A percentile compares a stretch with the other conserved stretches of the same genome.
phyloP scores from a whole-genome alignment of 768 basidiomycete genomes.

The Lepiota venenata region DNA sequence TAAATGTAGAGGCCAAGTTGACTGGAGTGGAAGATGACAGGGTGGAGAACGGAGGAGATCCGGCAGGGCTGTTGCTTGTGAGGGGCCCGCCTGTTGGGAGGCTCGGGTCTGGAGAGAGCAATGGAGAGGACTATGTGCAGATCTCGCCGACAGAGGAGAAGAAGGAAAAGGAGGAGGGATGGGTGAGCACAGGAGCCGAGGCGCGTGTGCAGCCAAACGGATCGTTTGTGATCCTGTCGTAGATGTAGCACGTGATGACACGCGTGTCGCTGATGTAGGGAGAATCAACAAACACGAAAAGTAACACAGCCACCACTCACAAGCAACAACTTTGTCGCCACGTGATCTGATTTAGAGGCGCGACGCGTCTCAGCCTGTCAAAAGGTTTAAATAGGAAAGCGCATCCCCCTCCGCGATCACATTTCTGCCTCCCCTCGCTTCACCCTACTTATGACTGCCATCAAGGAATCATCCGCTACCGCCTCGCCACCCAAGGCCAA shows the following conservation, averaged over 20 bases:
- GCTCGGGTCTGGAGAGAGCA: constrained; percentile 28
- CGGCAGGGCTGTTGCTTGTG: constrained; percentile 55
- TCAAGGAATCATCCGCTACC: constrained; percentile 10
- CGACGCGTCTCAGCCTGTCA: constrained; percentile 14
- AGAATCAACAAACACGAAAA: constrained; percentile 40
- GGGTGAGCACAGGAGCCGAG: constrained; percentile 22
- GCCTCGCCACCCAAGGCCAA: constrained; percentile 15
- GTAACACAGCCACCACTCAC: constrained; percentile 34
- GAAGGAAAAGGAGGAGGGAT: constrained; percentile 16
- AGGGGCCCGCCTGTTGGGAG: constrained; percentile 75
- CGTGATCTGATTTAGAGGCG: constrained; percentile 14
- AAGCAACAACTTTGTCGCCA: not conserved
- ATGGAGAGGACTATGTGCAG: constrained; percentile 34
- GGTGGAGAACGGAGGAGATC: constrained; percentile 66
- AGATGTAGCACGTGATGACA: constrained; percentile 15
- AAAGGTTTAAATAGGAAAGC: constrained; percentile 29
- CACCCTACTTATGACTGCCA: constrained; percentile 10
- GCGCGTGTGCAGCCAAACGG: constrained; percentile 60
- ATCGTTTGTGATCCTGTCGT: constrained; percentile 44
- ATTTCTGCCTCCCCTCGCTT: not conserved
- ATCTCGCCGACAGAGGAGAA: constrained; percentile 13
- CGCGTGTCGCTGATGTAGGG: constrained; percentile 12
- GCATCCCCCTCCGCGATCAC: constrained; percentile 1
- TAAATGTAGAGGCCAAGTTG: constrained; percentile 85
- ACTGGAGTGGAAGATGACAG: constrained; percentile 58